Evolutionary conservation across 2,329 filamentous ascomycete genomes (phyloP).

Genomic region (Aspergillus sojae): DNA sequence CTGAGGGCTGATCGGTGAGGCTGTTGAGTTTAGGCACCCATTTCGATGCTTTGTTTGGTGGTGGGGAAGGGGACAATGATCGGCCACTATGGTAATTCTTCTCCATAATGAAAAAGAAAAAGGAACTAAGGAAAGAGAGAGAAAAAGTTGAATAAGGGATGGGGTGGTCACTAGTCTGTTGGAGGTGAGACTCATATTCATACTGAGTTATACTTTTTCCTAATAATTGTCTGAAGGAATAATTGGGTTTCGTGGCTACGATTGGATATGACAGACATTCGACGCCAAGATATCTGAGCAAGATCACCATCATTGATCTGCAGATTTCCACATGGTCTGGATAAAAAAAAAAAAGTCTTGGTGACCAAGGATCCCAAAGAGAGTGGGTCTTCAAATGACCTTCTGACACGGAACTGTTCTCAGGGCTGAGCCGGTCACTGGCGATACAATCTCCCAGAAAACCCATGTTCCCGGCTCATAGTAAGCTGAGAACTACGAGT

Average conservation of each 20-base stretch:
- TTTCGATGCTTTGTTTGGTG: not conserved
- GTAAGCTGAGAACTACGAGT: not conserved
- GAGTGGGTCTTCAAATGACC: not conserved
- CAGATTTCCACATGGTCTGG: not conserved
- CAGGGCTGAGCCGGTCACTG: not conserved
- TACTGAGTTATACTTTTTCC: not conserved
- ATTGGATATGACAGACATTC: not conserved
- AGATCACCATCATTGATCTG: not conserved
- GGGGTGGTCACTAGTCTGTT: not conserved
- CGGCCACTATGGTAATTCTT: no score
- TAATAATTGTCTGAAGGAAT: not conserved
- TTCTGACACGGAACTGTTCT: not conserved
- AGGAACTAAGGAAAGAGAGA: not conserved
- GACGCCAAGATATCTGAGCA: not conserved
- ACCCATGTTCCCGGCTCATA: not conserved
- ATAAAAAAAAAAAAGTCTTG: not conserved
- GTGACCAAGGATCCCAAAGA: not conserved
- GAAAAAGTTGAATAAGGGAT: not conserved
- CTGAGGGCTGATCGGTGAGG: not conserved
- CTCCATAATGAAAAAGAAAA: not conserved
- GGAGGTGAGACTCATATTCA: not conserved
- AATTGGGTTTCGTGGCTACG: not conserved
- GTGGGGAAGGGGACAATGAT: not conserved
- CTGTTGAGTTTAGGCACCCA: not conserved
- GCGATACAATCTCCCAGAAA: not conserved